These are phyloP conservation scores for Pedinophyceae sp. DNA, from an alignment of 139 green algal genomes.

Conservation along the genomic window DNA sequence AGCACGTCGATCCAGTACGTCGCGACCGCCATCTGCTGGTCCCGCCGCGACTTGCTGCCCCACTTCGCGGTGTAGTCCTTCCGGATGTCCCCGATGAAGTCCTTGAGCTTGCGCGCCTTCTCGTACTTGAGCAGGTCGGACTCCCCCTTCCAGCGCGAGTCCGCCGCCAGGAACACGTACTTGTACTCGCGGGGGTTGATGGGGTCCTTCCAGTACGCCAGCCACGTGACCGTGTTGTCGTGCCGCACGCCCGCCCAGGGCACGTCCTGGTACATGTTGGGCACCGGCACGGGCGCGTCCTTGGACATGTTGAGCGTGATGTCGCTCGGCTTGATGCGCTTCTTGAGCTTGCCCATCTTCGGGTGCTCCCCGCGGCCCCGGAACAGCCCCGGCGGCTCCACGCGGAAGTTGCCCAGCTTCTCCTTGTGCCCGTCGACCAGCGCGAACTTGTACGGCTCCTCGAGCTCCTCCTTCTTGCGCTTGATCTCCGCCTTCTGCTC, in stretches of 20 bases:
- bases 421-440: slow-evolving; percentile 73
- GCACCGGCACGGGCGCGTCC: slow-evolving; percentile 18
- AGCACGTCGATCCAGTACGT: slow-evolving; percentile 97
- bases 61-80: slow-evolving; percentile 42
- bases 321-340: slow-evolving; percentile 82
- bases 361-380: slow-evolving; percentile 93
- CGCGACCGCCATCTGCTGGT: slow-evolving; percentile 78
- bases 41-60: slow-evolving; percentile 25
- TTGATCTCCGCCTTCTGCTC: slow-evolving; percentile 88
- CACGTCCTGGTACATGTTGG: background rate
- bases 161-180: slow-evolving; percentile 94
- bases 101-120: slow-evolving; percentile 82
- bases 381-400: slow-evolving; percentile 96
- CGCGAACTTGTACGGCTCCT: slow-evolving; percentile 84
- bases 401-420: slow-evolving; percentile 93
- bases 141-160: slow-evolving; percentile 75
- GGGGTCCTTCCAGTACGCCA: slow-evolving; percentile 94
- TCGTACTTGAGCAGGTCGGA: slow-evolving; percentile 92
- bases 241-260: slow-evolving; percentile 36
- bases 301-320: slow-evolving; percentile 93
- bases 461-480: slow-evolving; percentile 52
- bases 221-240: slow-evolving; percentile 92
- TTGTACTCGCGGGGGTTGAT: slow-evolving; percentile 56
- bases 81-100: slow-evolving; percentile 30
- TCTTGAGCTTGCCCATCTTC: slow-evolving; percentile 95